These are phyloP conservation scores for Emiliania huxleyi DNA, from an alignment of 78 protist species.

Conservation along the genomic window DNA sequence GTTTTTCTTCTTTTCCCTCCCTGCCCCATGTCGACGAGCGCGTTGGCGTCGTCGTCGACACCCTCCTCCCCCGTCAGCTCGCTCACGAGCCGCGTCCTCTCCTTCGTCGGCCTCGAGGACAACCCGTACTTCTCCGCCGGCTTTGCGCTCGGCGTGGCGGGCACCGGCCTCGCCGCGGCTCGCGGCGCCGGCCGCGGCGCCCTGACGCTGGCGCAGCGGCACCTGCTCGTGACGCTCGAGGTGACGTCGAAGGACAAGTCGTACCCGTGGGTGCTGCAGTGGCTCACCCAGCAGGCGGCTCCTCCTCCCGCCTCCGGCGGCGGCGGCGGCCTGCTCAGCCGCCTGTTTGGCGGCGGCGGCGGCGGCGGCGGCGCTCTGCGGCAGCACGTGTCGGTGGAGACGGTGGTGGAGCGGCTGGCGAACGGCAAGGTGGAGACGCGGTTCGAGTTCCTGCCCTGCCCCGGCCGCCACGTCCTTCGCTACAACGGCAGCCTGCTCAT, in stretches of 20 bases:
- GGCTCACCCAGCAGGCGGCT: constrained; percentile 2
- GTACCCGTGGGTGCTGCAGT: constrained; percentile 42
- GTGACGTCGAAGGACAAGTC: constrained; percentile 18
- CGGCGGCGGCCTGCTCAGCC: too few relatives aligned
- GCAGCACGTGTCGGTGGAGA: constrained; percentile 25
- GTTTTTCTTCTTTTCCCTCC: too few relatives aligned
- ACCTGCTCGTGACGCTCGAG: constrained; percentile 15
- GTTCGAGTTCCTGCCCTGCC: constrained; percentile 32
- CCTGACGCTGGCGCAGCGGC: neutral
- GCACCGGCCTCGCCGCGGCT: neutral
- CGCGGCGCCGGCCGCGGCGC: neutral
- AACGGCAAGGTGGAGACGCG: neutral
- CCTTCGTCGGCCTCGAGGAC: neutral
- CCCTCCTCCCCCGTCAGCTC: neutral
- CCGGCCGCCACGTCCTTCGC: constrained; percentile 12
- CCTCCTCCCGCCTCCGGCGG: too few relatives aligned
- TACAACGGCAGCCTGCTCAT: neutral
- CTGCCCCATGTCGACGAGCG: too few relatives aligned
- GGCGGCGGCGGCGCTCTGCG: too few relatives aligned
- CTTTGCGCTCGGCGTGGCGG: neutral
- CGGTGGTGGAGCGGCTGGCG: neutral
- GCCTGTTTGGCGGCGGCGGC: too few relatives aligned
- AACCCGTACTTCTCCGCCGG: constrained; percentile 23
- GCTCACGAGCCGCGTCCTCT: neutral
- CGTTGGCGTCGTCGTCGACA: too few relatives aligned